Evolutionary conservation across 192 early-diverging fungal species (phyloP).

Genomic region (Funneliformis mosseae): DNA sequence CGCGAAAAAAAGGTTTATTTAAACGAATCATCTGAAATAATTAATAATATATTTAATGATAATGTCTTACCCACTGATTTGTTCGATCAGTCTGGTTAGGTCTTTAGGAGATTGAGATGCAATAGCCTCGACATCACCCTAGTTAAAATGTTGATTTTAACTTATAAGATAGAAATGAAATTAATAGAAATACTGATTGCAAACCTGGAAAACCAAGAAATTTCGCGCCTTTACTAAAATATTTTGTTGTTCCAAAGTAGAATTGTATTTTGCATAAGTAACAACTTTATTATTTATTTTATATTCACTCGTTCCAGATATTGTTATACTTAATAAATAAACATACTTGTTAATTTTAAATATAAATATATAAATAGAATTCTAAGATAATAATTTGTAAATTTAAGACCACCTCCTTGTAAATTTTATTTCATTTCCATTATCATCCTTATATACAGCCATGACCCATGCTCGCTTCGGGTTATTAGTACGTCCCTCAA

Average conservation of each 20-base stretch:
- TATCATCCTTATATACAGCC: conserved; percentile 78
- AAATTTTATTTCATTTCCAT: conserved; percentile 66
- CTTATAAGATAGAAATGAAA: background rate
- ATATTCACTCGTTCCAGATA: conserved; percentile 82
- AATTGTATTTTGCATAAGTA: conserved; percentile 75
- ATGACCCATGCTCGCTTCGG: conserved; percentile 72
- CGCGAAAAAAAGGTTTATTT: no score
- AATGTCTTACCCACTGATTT: conserved; percentile 78
- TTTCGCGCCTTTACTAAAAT: conserved; percentile 95
- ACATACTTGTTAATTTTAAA: background rate
- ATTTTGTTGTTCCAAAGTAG: conserved; percentile 78
- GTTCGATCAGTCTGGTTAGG: conserved; percentile 91
- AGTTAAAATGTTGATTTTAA: background rate
- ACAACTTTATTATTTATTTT: conserved; percentile 79
- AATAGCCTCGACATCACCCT: conserved; percentile 95
- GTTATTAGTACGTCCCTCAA: conserved; percentile 33
- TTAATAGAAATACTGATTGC: conserved; percentile 40
- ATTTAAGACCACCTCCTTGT: conserved; percentile 64
- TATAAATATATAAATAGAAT: background rate
- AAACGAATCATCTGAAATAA: no score
- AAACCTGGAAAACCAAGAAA: conserved; percentile 97
- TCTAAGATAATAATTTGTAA: background rate
- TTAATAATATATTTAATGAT: background rate
- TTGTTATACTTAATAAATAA: conserved; percentile 50
- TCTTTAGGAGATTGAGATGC: conserved; percentile 96